Conservation (phyloP, 2,329 filamentous ascomycete genomes). For the Fusarium annulatum region DNA sequence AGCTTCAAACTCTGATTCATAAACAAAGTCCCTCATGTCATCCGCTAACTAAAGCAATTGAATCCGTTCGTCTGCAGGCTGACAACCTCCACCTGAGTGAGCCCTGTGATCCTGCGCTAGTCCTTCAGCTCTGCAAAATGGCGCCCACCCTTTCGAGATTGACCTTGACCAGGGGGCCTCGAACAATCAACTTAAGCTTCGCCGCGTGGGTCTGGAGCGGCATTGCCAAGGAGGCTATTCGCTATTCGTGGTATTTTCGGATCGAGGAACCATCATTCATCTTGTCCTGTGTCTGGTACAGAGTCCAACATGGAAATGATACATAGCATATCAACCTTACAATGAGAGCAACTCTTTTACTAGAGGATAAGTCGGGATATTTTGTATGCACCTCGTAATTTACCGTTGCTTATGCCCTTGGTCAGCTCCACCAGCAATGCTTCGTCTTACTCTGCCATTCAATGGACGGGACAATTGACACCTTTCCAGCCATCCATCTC, state of each 20-base stretch:
- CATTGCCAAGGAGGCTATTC: conserved; percentile 28
- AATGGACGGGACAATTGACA: neutral
- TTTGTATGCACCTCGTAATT: neutral
- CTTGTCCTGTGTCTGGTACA: neutral
- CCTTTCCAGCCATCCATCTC: conserved; percentile 2
- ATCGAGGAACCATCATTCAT: neutral
- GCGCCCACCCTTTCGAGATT: conserved; percentile 29
- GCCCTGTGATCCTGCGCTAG: conserved; percentile 24
- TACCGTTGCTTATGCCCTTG: neutral
- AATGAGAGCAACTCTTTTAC: neutral
- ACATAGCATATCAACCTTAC: neutral
- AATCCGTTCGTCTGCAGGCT: conserved; percentile 15
- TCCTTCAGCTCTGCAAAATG: conserved; percentile 25
- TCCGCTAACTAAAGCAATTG: neutral
- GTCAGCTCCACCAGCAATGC: conserved; percentile 2
- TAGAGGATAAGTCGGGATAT: neutral
- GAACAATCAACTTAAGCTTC: conserved; percentile 45
- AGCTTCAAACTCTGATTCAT: conserved; percentile 2
- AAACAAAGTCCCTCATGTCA: neutral
- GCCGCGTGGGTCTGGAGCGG: conserved; percentile 36
- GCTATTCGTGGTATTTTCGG: conserved; percentile 31
- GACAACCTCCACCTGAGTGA: conserved; percentile 6
- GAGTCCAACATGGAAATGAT: neutral
- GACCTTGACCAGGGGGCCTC: conserved; percentile 34
- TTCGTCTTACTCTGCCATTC: conserved; percentile 15